A percentile compares a stretch with the other conserved stretches of the same genome.
Conservation (phyloP, 495 filamentous ascomycete species). For the Trichoderma erinaceum region DNA sequence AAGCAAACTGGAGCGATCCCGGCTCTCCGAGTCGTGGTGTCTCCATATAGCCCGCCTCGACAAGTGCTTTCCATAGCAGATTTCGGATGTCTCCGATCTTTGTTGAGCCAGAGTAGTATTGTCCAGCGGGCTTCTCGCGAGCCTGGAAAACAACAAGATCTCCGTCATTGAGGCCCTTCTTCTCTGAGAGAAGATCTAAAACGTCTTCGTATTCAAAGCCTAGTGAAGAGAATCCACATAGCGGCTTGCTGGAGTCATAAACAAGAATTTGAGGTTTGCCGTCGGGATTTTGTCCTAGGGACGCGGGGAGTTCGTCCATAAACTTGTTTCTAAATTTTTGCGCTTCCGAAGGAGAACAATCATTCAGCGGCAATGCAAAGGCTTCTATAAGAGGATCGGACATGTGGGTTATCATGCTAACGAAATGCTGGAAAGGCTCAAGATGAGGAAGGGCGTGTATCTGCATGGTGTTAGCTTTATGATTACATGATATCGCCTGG, state of each 20-base stretch:
- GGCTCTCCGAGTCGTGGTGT: slow-evolving; percentile 23
- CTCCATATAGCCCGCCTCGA: slow-evolving; percentile 51
- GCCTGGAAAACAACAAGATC: slow-evolving; percentile 78
- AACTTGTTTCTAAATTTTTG: slow-evolving; percentile 59
- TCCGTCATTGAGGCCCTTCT: slow-evolving; percentile 44
- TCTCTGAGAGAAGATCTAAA: background rate
- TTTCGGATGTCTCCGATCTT: slow-evolving; percentile 70
- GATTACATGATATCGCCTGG: too few species aligned
- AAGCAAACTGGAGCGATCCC: slow-evolving; percentile 61
- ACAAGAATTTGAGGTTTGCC: slow-evolving; percentile 73
- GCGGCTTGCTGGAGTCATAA: slow-evolving; percentile 59
- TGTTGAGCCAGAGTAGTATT: slow-evolving; percentile 64
- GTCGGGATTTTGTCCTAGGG: slow-evolving; percentile 57
- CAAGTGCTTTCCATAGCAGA: slow-evolving; percentile 60
- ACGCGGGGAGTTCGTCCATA: slow-evolving; percentile 56
- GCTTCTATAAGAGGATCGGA: slow-evolving; percentile 61
- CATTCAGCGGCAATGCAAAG: slow-evolving; percentile 53
- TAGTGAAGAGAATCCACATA: slow-evolving; percentile 65
- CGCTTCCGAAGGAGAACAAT: slow-evolving; percentile 29
- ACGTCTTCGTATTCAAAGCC: slow-evolving; percentile 52
- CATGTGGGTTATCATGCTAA: slow-evolving; percentile 62
- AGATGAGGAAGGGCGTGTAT: slow-evolving; percentile 36
- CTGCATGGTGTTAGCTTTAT: slow-evolving; percentile 33
- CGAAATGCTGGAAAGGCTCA: slow-evolving; percentile 44
- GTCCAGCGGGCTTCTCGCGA: slow-evolving; percentile 47